Base-by-base conservation (phyloP, 306 rosid genomes). In the Corylus avellana region DNA sequence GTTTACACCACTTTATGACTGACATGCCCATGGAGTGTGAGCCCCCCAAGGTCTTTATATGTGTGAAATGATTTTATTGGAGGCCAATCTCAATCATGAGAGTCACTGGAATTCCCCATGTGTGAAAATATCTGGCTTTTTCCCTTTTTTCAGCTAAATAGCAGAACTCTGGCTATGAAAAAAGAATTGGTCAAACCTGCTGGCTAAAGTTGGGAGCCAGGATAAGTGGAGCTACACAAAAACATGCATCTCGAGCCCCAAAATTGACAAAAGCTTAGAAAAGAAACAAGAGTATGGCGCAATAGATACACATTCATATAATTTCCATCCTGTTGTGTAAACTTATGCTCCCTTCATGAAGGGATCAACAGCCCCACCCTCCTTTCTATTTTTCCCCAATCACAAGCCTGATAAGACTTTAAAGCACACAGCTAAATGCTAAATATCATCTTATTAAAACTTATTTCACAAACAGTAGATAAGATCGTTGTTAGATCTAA, bases 391-490 rank as follows among this genome's bases (percentile, higher is more conserved):
- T 20, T 69, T 58, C 54, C 49, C 50, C 79, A 25, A 51, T 75
- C 77, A 37, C 69, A 75, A 77, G 77, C 71, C 70, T 50, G 76
- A 78, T 67, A 66, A 74, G 55, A 39, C 54, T 70, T 81, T 37
- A 74, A 49, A 71, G 63, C 77, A 81, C 62, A 78, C 25, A 35
- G 75, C 75, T 72, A 78, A 13, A 78, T 78, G 79, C 74, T 77
- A 63, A 77, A 80, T 76, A 75, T 67, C 76, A 81, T 77, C 70
- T 58, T 62, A 78, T 55, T 12, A 72, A 71, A 54, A 49, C 81
- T 86, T 86, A 89, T 89, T 89, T 68, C 84, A 84, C 61, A 55
- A 29, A 68, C 69, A 75, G 75, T 72, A 50, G 61, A 91, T 77
- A 84, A 74, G 58, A 85, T 81, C 73, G 71, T 78, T 50, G 54